Conservation (phyloP, 1,139 yeast genomes). For the Saccharomyces hybrid region DNA sequence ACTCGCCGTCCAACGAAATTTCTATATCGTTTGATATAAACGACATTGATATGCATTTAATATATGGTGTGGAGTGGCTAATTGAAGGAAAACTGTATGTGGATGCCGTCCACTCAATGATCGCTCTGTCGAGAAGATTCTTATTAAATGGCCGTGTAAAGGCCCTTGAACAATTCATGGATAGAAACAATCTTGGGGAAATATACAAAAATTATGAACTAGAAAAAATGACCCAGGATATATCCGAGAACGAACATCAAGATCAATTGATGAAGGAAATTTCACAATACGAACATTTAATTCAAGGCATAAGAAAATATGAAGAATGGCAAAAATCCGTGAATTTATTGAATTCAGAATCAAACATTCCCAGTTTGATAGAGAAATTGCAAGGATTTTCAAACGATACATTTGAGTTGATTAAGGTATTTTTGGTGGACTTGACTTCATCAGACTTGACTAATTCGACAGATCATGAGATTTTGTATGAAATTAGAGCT, state of each 20-base stretch:
- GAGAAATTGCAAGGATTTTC: slow-evolving; percentile 29
- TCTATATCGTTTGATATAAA: slow-evolving; percentile 39
- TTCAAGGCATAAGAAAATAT: slow-evolving; percentile 36
- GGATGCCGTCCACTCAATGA: slow-evolving; percentile 58
- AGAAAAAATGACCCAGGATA: slow-evolving; percentile 34
- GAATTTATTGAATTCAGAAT: slow-evolving; percentile 19
- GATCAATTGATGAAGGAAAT: slow-evolving; percentile 36
- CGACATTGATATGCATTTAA: slow-evolving; percentile 48
- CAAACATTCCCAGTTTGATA: slow-evolving; percentile 25
- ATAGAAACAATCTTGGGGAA: slow-evolving; percentile 43
- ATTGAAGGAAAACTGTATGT: slow-evolving; percentile 57
- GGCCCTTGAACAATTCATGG: slow-evolving; percentile 50
- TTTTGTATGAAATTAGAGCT: slow-evolving; percentile 41
- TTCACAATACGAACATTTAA: slow-evolving; percentile 44
- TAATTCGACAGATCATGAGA: slow-evolving; percentile 21
- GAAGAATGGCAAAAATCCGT: slow-evolving; percentile 32
- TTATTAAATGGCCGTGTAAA: slow-evolving; percentile 60
- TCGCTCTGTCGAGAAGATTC: slow-evolving; percentile 57
- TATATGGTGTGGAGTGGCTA: slow-evolving; percentile 68
- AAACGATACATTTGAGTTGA: slow-evolving; percentile 19
- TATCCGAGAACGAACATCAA: slow-evolving; percentile 32
- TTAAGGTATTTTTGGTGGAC: slow-evolving; percentile 27
- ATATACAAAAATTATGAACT: slow-evolving; percentile 52
- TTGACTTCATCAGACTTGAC: slow-evolving; percentile 23
- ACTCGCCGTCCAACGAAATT: slow-evolving; percentile 35